A percentile compares a stretch with the other conserved stretches of the same genome.
phyloP scores from a whole-genome alignment of 306 rosid genomes.

The peach (Prunus persica) region Prunus_persica_NCBIv2 NC_034013.1:10221501-10222000 shows the following conservation, averaged over 20 bases:
- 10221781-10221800: not conserved
- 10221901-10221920: not conserved
- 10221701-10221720: not conserved
- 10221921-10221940: not conserved
- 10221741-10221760: not conserved
- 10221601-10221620: not conserved
- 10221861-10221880: not conserved
- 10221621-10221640: not conserved
- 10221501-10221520: not conserved
- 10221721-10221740: not conserved
- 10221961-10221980: not conserved
- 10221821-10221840: not conserved
- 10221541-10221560: not conserved
- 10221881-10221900: not conserved
- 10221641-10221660: not conserved
- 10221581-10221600: not conserved
- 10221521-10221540: not conserved
- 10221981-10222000: not conserved
- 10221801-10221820: not conserved
- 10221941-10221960: not conserved
- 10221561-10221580: not conserved
- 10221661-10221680: not conserved
- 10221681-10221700: slow-evolving; percentile 1
- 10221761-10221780: not conserved
- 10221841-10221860: not conserved